A percentile compares a stretch with the other conserved stretches of the same genome.
phyloP scores from a whole-genome alignment of 371 early-diverging fungal genomes.

The Haplosporangium sp. region DNA sequence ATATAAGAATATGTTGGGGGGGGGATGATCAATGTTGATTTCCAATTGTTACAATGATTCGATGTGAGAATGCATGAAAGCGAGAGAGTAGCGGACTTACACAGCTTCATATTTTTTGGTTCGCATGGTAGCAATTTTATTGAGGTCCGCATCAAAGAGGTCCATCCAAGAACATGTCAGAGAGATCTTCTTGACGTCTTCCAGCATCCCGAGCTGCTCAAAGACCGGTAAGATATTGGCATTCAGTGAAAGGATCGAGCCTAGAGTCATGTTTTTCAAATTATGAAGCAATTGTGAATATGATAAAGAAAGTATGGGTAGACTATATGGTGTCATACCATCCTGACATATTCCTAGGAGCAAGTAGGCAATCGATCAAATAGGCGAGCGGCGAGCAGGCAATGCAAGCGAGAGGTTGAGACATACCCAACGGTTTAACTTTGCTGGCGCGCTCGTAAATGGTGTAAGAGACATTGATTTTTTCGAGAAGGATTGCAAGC shows the following conservation, averaged over 20 bases:
- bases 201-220: slow-evolving; percentile 6
- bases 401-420: neutral
- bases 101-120: too few species aligned
- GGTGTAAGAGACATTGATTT: slow-evolving; percentile 8
- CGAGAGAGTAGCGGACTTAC: too few species aligned
- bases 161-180: neutral
- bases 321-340: neutral
- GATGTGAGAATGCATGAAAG: neutral
- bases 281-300: neutral
- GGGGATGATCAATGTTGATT: too few species aligned
- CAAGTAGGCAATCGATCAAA: too few species aligned
- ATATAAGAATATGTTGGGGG: neutral
- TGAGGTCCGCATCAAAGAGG: neutral
- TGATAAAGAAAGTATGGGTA: neutral
- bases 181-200: slow-evolving; percentile 3
- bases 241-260: slow-evolving; percentile 11
- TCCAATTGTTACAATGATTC: neutral
- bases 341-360: neutral
- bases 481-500: slow-evolving; percentile 20
- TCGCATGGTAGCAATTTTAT: neutral
- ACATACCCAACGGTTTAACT: slow-evolving; percentile 23
- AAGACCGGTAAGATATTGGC: slow-evolving; percentile 8
- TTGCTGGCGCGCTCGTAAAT: slow-evolving; percentile 20
- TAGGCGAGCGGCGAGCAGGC: too few species aligned
- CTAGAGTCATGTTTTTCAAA: neutral